A percentile compares a stretch with the other conserved stretches of the same genome.
Evolutionary conservation across 768 basidiomycete genomes (phyloP).

Genomic region (Lentinula guzmanii): DNA sequence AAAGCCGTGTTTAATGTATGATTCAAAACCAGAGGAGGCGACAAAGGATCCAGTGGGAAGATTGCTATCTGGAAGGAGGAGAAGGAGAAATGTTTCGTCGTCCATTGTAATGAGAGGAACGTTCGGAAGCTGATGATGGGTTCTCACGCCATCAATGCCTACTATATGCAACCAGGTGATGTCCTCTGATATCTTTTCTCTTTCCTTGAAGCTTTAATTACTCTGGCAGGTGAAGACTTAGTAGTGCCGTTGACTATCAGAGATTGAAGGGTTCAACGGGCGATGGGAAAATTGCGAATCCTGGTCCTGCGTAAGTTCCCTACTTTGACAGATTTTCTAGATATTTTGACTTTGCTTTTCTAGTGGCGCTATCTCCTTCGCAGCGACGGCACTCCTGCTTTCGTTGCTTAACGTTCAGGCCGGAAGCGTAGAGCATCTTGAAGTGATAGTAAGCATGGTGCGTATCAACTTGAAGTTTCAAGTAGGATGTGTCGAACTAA

Average conservation of each 20-base stretch:
- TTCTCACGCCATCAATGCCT: no score
- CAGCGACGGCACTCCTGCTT: constrained; percentile 62
- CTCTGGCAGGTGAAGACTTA: no score
- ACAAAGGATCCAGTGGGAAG: constrained; percentile 97
- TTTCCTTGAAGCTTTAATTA: no score
- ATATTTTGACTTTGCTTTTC: not conserved
- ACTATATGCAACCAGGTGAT: no score
- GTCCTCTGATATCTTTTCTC: no score
- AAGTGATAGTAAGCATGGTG: constrained; percentile 70
- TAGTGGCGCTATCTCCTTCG: constrained; percentile 39
- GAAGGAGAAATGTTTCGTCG: constrained; percentile 57
- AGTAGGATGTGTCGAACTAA: not conserved
- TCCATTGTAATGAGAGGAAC: constrained; percentile 12
- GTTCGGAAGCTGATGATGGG: constrained; percentile 8
- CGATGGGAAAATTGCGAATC: constrained; percentile 24
- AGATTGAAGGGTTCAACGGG: not conserved
- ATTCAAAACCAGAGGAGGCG: constrained; percentile 90
- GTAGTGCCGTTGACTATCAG: no score
- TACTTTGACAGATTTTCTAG: not conserved
- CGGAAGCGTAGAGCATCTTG: constrained; percentile 42
- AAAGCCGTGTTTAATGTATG: constrained; percentile 84
- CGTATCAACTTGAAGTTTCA: not conserved
- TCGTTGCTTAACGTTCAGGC: constrained; percentile 60
- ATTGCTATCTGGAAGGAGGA: constrained; percentile 86
- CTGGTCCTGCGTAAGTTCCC: constrained; percentile 24